Base-by-base conservation (phyloP, 2,329 filamentous ascomycete genomes). In the Bipolaris oryzae region DNA sequence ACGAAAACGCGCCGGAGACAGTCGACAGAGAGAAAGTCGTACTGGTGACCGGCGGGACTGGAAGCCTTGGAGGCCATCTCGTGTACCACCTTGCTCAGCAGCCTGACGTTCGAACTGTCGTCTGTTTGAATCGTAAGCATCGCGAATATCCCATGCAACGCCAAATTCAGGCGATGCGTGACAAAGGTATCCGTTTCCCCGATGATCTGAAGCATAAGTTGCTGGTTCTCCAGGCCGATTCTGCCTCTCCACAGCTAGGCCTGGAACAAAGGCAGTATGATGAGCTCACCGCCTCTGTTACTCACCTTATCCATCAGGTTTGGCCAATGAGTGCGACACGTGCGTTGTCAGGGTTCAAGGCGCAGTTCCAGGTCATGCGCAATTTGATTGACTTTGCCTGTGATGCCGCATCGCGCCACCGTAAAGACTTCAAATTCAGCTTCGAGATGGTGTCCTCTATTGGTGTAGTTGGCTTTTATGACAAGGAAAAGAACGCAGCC, bases 261-360 rank as follows among this genome's bases (percentile, higher is more conserved):
- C 74, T 88, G 0, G 57, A 68, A 0, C 15, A 53, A 0, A 45
- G 63, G 3, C 68, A 76, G 1, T 84, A 84, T 60, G 42, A 67
- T 2, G 20, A 49, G 0, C 73, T 85, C 0, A 62, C 0, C 63
- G 49, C 1, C 33, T 50, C 47, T 9, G 79, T 79, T 10, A 85
- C 82, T 0, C 79, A 83, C 55, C 77, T 86, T 38, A 53, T 82
- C 25, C 83, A 85, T 68, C 84, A 82, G 58, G 82, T 82, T 0
- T 84, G 81, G 80, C 78, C 77, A 0, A 84, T 86, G 69, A 82
- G 84, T 69, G 83, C 81, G 67, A 83, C 81, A 63, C 77, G 84
- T 20, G 69, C 77, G 0, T 58, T 84, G 9, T 71, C 77, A 20
- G 81, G 78, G 0, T 85, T 85, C 53, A 80, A 82, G 64, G 74